phyloP scores from a whole-genome alignment of 345 rosid genomes.

The Murraya koenigii region DNA sequence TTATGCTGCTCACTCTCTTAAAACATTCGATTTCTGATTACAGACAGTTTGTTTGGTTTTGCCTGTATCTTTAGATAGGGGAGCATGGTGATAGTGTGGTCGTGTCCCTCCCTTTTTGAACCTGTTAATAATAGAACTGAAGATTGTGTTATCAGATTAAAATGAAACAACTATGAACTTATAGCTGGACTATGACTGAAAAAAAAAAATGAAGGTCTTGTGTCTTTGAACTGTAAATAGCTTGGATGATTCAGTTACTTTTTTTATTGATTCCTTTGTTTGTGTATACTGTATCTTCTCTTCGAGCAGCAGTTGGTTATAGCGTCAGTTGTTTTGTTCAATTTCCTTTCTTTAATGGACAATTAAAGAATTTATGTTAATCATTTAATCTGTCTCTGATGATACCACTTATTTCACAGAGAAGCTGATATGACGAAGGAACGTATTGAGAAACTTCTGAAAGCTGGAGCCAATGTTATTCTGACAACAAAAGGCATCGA shows the following conservation, averaged over 20 bases:
- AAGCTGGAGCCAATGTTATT: slow-evolving; percentile 97
- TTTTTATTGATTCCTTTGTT: not conserved
- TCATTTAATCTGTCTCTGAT: not conserved
- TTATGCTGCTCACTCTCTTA: not conserved
- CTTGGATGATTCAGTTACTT: not conserved
- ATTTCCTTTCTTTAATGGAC: not conserved
- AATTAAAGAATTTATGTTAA: not conserved
- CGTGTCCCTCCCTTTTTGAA: not conserved
- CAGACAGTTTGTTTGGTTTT: not conserved
- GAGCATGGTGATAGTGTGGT: not conserved
- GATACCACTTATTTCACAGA: slow-evolving; percentile 42
- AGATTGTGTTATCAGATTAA: not conserved
- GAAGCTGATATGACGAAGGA: slow-evolving; percentile 98
- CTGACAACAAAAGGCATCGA: slow-evolving; percentile 96
- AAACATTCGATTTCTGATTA: not conserved
- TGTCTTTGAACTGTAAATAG: not conserved
- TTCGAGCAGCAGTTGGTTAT: not conserved
- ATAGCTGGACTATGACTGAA: not conserved
- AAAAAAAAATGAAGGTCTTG: not conserved
- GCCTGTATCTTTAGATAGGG: not conserved
- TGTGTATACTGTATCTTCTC: not conserved
- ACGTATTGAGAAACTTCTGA: slow-evolving; percentile 85
- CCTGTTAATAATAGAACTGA: not conserved
- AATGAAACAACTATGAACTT: not conserved
- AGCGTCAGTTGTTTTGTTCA: not conserved